A percentile compares a stretch with the other conserved stretches of the same genome.
phyloP scores from a whole-genome alignment of 2,329 filamentous ascomycete genomes.

The Epichloe hybrida region DNA sequence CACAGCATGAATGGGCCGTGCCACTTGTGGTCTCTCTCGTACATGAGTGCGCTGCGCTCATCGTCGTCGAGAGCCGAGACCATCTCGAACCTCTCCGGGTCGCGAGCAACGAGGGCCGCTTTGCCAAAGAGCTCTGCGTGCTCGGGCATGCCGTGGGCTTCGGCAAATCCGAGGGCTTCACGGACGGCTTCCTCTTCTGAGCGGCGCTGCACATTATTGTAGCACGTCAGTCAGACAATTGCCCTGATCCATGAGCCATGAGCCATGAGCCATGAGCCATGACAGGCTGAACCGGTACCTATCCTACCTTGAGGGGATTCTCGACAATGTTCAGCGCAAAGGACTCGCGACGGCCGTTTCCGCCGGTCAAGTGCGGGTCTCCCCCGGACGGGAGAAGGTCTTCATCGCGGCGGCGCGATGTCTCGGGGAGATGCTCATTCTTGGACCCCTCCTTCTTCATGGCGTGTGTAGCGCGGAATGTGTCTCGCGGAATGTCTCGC shows the following conservation, averaged over 20 bases:
- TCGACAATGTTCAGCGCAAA: slow-evolving; percentile 19
- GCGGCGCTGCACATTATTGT: slow-evolving; percentile 8
- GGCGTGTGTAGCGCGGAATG: too few species aligned
- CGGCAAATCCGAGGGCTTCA: slow-evolving; percentile 36
- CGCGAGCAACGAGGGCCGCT: slow-evolving; percentile 16
- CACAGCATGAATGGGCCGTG: slow-evolving; percentile 27
- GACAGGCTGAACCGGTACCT: neutral
- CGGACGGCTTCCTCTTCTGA: slow-evolving; percentile 11
- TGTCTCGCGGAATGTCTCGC: too few species aligned
- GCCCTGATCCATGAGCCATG: too few species aligned
- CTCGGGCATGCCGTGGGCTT: slow-evolving; percentile 30
- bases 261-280: too few species aligned
- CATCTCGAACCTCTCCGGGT: slow-evolving; percentile 11
- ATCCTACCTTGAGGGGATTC: slow-evolving; percentile 18
- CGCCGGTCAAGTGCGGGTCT: neutral
- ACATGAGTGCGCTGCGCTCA: slow-evolving; percentile 19
- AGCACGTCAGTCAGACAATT: neutral
- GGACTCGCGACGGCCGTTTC: slow-evolving; percentile 11
- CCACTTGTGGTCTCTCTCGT: slow-evolving; percentile 44
- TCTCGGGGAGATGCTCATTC: neutral
- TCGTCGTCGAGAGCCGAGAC: slow-evolving; percentile 11
- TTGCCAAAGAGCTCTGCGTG: slow-evolving; percentile 25
- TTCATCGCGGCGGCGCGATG: slow-evolving; percentile 5
- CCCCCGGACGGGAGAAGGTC: neutral
- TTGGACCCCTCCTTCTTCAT: too few species aligned